Conservation (phyloP, 148 eudicot genomes). For the Mesembryanthemum crystallinum region DNA sequence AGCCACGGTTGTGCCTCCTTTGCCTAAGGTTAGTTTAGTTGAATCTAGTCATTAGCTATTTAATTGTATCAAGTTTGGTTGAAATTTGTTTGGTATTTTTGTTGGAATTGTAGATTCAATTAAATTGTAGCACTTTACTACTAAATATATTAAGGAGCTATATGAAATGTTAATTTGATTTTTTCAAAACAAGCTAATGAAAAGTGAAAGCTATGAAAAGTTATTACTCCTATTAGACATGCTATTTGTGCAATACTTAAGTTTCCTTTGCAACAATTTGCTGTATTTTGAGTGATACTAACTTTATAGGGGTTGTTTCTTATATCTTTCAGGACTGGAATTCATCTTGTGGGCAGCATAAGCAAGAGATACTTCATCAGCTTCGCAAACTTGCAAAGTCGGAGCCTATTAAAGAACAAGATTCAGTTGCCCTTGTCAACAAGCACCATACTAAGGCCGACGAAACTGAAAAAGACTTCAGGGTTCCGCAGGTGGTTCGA, state of each 20-base stretch:
- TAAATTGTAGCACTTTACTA: too few relatives aligned
- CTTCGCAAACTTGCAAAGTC: conserved; percentile 59
- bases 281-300: background rate
- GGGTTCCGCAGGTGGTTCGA: conserved; percentile 19
- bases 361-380: conserved; percentile 64
- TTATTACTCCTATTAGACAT: background rate
- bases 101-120: too few relatives aligned
- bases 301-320: background rate
- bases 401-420: conserved; percentile 40
- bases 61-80: background rate
- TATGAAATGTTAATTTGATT: background rate
- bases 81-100: background rate
- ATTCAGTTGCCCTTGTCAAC: conserved; percentile 20
- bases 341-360: conserved; percentile 64
- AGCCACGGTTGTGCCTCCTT: conserved; percentile 37
- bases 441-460: conserved; percentile 19
- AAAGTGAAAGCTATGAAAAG: background rate
- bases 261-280: background rate
- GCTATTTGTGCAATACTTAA: background rate
- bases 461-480: conserved; percentile 32
- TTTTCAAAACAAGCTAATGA: too few relatives aligned
- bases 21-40: conserved; percentile 24
- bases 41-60: too few relatives aligned
- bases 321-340: conserved; percentile 55
- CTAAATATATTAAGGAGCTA: too few relatives aligned